Conservation (phyloP, 2,329 filamentous ascomycete genomes). For the Colletotrichum neosansevieriae region DNA sequence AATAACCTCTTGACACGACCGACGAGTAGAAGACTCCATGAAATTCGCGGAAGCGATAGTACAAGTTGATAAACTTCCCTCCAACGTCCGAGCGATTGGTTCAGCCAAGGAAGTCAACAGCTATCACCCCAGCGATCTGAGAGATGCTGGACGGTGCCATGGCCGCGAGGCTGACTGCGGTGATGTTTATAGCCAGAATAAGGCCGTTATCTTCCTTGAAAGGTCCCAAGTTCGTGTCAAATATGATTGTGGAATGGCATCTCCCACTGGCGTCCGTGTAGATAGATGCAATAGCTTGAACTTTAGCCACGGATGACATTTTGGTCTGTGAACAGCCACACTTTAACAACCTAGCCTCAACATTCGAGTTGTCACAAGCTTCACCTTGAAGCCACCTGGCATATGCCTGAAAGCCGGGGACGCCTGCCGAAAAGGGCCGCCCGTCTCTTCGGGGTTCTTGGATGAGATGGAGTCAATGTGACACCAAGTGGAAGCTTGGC, state of each 20-base stretch:
- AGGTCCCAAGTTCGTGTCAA: not conserved
- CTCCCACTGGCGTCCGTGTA: not conserved
- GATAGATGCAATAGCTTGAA: not conserved
- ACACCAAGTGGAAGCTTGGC: conserved; percentile 24
- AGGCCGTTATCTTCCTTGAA: not conserved
- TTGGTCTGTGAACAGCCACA: not conserved
- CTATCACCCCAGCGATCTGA: not conserved
- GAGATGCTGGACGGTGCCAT: not conserved
- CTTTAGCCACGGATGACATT: not conserved
- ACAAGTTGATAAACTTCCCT: not conserved
- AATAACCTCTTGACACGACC: not conserved
- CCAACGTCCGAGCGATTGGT: conserved; percentile 15
- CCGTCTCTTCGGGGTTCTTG: not conserved
- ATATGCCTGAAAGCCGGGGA: not conserved
- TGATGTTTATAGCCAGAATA: not conserved
- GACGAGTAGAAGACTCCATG: not conserved
- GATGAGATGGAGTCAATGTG: conserved; percentile 16
- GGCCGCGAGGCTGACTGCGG: not conserved
- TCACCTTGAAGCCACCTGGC: not conserved
- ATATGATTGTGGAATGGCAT: not conserved
- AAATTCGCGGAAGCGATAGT: not conserved
- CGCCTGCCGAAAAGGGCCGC: not conserved
- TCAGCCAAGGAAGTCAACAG: conserved; percentile 15
- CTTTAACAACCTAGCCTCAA: not conserved
- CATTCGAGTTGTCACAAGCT: not conserved